Evolutionary conservation across 495 filamentous ascomycete genomes (phyloP).

Genomic region (Podospora anserina): DNA sequence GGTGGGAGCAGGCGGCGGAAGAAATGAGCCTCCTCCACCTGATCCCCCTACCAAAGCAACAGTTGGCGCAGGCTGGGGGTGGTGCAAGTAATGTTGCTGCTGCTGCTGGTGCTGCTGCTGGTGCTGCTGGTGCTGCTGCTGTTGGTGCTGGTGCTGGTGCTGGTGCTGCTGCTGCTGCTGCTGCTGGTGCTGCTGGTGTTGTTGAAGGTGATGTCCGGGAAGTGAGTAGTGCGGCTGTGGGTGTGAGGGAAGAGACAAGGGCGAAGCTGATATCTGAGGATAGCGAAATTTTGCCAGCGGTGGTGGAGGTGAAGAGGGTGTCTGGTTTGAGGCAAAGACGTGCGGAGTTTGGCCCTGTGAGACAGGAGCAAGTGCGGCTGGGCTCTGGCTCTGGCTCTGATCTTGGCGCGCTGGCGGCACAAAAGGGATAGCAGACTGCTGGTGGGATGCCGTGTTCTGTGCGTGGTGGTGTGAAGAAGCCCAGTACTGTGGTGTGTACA

Average conservation of each 20-base stretch:
- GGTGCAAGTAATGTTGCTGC: background rate
- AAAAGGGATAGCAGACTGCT: background rate
- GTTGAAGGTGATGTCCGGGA: background rate
- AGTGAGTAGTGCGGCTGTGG: background rate
- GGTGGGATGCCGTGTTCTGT: background rate
- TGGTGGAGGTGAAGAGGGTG: background rate
- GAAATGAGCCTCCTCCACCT: background rate
- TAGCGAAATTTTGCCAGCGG: background rate
- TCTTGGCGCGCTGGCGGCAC: too few relatives aligned
- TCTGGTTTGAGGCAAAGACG: background rate
- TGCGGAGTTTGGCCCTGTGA: background rate
- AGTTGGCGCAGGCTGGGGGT: background rate
- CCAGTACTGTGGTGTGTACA: background rate
- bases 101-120: background rate
- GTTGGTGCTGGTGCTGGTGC: too few relatives aligned
- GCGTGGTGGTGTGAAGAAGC: background rate
- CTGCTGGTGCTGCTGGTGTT: background rate
- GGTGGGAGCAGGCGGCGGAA: background rate
- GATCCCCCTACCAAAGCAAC: background rate
- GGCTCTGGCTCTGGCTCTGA: background rate
- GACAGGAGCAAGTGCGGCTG: background rate
- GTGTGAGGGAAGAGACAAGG: too few relatives aligned
- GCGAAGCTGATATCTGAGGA: background rate
- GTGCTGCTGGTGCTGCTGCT: background rate
- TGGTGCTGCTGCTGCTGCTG: background rate